phyloP scores from a whole-genome alignment of 805 yeast genomes.

The Ogataea trehalophila region DNA sequence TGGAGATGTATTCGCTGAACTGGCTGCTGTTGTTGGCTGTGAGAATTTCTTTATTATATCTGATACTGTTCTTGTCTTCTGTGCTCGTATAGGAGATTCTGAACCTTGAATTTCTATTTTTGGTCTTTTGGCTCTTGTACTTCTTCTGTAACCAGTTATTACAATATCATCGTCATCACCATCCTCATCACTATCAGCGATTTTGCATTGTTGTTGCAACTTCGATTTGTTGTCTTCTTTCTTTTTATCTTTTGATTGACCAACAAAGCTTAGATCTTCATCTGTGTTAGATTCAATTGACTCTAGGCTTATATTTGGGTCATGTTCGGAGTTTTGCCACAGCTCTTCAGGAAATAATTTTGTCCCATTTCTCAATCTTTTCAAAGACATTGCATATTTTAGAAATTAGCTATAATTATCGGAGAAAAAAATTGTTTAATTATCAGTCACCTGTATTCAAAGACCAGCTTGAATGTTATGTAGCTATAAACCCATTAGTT shows the following conservation, averaged over 20 bases:
- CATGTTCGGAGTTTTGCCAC: not conserved
- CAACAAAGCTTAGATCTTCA: slow-evolving; percentile 5
- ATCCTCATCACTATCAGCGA: not conserved
- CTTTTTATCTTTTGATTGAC: not conserved
- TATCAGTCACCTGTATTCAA: no score
- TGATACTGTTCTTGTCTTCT: slow-evolving; percentile 5
- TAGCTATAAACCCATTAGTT: no score
- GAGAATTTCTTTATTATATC: slow-evolving; percentile 10
- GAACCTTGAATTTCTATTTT: not conserved
- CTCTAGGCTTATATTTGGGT: slow-evolving; percentile 14
- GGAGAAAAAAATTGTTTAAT: no score
- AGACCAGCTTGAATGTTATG: no score
- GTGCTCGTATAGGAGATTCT: not conserved
- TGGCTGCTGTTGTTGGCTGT: not conserved
- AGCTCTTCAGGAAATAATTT: not conserved
- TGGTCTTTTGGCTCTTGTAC: not conserved
- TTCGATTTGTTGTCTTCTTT: not conserved
- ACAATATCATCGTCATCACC: not conserved
- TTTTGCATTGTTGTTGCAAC: not conserved
- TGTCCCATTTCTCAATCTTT: not conserved
- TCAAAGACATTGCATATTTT: not conserved
- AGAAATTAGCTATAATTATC: not conserved
- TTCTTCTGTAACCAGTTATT: not conserved
- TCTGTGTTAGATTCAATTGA: slow-evolving; percentile 20
- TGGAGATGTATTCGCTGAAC: not conserved